Conservation (phyloP, 495 filamentous ascomycete genomes). For the Penicillium crystallinum region DNA sequence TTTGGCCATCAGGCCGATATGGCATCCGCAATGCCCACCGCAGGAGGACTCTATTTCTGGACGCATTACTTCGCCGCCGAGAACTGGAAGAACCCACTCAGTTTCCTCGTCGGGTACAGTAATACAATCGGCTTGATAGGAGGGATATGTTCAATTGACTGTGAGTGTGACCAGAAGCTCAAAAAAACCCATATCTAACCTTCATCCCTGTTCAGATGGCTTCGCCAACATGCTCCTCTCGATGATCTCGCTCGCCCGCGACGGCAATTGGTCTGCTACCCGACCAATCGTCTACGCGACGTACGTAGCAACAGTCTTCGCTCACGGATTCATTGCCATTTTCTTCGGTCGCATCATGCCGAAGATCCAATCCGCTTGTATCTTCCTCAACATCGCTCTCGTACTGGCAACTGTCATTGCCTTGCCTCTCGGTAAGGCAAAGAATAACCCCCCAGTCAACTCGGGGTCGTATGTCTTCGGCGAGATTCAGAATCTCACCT, state of each 20-base stretch:
- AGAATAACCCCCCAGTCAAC: conserved; percentile 30
- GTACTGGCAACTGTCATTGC: conserved; percentile 62
- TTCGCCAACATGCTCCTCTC: conserved; percentile 51
- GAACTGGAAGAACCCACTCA: conserved; percentile 56
- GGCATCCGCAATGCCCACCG: conserved; percentile 65
- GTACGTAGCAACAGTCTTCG: conserved; percentile 53
- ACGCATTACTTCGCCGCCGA: conserved; percentile 62
- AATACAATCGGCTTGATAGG: conserved; percentile 64
- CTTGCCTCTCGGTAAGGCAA: conserved; percentile 51
- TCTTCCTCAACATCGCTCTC: conserved; percentile 58
- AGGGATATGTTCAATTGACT: conserved; percentile 58
- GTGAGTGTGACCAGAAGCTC: conserved; percentile 16
- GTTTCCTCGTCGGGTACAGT: conserved; percentile 67
- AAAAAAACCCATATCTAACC: neutral
- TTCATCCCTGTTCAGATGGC: conserved; percentile 29
- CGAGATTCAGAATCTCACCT: conserved; percentile 48
- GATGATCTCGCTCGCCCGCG: conserved; percentile 55
- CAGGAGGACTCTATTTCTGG: conserved; percentile 67
- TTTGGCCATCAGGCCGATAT: conserved; percentile 50
- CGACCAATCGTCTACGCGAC: conserved; percentile 58
- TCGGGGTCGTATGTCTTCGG: conserved; percentile 37
- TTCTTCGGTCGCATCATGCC: conserved; percentile 57
- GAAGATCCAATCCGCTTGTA: conserved; percentile 59
- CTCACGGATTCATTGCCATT: conserved; percentile 55
- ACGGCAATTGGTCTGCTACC: conserved; percentile 58